Base-by-base conservation (phyloP, 2,329 filamentous ascomycete genomes). In the Onygena corvina region DNA sequence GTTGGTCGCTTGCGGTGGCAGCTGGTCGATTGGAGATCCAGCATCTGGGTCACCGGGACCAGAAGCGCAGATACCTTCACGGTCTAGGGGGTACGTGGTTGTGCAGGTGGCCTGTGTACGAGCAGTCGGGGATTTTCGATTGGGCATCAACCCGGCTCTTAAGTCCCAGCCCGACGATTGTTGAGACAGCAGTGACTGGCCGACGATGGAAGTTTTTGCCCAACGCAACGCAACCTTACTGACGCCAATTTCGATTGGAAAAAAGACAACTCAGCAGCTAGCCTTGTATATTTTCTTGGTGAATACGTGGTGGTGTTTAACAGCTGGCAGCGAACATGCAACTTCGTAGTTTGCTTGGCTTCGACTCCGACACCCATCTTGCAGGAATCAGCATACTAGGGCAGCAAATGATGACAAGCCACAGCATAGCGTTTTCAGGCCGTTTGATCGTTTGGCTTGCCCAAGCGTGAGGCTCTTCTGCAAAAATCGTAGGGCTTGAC, bases 301-400 rank as follows among this genome's bases (percentile, higher is more conserved):
- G 38, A 27, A 42, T 42, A 42, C 38, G 38, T 42, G 38, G 38
- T 16, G 9, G n/a, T 23, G 38, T n/a, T 42, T 23, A 27, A 42
- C 23, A 20, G 12, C 38, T n/a, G 9, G 21, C 21, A 4, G 12
- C 25, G 21, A n/a, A n/a, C 11, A 42, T 42, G 38, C 38, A 42
- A 16, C 38, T 42, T 42, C 38, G 38, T 21, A 20, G 38, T 42
- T 42, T 42, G 38, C 16, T 42, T 42, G 38, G 38, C 38, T 42
- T 27, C 25, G 21, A n/a, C 38, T 42, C 21, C 25, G 27, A 42
- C 38, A 42, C 38, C 21, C 27, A 42, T 23, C 38, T 42, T 42
- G 38, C 38, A 42, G 38, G 11, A 42, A 42, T 27, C 21, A 42
- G 38, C 38, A 42, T 18, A 42, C 38, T 12, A 42, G 38, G 38